Evolutionary conservation across 73 alveolate genomes (phyloP), one percentile per base, ranked within the genome.

Genomic region (Uronychia binucleata): DNA sequence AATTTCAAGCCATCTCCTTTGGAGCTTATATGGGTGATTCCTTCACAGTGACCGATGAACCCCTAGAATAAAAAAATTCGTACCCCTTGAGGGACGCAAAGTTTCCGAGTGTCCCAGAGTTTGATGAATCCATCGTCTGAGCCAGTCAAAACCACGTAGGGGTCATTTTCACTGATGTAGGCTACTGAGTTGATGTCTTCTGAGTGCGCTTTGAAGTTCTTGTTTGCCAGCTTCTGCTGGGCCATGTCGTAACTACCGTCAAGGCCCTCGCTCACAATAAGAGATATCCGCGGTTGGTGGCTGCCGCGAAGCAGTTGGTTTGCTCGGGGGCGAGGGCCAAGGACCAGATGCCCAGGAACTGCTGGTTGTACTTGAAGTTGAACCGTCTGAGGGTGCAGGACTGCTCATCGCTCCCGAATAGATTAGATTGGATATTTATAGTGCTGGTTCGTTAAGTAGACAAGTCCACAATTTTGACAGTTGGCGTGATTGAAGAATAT

Each of bases 31-130:
- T 87, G 85, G 30, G 98, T 92, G 26, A 94, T 74, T 11, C 98
- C 98, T 79, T 93, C 98, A 28, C 90, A 31, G 76, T 94, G 98
- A 0, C 98, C 98, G 27, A 94, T 81, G 33, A 94, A 92, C 11
- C 83, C 89, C 28, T 96, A 96, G 33, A 88, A 87, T 46, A 19
- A 11, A 5, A 46, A 46, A 46, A 11, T 11, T 5, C 67, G 5
- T 46, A 0, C 84, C 80, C 58, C 87, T 60, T 28, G 80, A 80
- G 75, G 67, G 74, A 14, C 82, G 86, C 59, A 93, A 80, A 8
- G 92, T 19, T 46, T 91, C 78, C 98, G 88, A n/a, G 91, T 82
- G 74, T 94, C 98, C 97, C 98, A 94, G 28, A 92, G 74, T 77
- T 92, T 92, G 33, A 94, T 85, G 25, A 81, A 77, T 14, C 92